Conservation (phyloP, 2,329 filamentous ascomycete species). For the Pyricularia sp. region DNA sequence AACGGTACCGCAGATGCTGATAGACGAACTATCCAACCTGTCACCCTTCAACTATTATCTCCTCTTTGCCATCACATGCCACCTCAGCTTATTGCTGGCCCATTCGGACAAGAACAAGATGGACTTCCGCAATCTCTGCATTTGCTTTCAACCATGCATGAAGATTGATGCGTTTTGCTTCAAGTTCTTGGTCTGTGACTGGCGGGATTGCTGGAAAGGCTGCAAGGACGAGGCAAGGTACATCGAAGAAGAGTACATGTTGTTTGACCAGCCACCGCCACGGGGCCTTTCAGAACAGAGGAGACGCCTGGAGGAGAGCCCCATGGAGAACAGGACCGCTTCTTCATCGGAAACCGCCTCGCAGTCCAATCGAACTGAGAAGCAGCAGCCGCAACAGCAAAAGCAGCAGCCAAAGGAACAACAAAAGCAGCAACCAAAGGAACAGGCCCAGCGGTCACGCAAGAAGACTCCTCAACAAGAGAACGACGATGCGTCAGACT, state of each 20-base stretch:
- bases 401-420: constrained; percentile 27
- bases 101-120: constrained; percentile 97
- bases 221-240: constrained; percentile 83
- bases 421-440: constrained; percentile 28
- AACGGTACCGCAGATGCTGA: constrained; percentile 72
- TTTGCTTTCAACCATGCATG: constrained; percentile 95
- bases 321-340: constrained; percentile 42
- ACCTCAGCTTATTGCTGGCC: constrained; percentile 81
- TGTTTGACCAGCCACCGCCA: constrained; percentile 50
- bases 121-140: constrained; percentile 91
- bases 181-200: constrained; percentile 89
- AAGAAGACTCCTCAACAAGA: constrained; percentile 17
- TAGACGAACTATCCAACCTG: constrained; percentile 84
- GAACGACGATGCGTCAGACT: constrained; percentile 32
- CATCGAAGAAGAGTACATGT: constrained; percentile 58
- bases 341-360: constrained; percentile 61
- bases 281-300: constrained; percentile 26
- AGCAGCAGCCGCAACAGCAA: constrained; percentile 10
- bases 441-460: background rate
- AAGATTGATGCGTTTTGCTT: constrained; percentile 94
- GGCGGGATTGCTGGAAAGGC: constrained; percentile 94
- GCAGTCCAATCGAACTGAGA: constrained; percentile 23
- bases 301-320: background rate
- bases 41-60: constrained; percentile 97
- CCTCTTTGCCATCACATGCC: constrained; percentile 93